Conservation (phyloP, 768 basidiomycete genomes). For the Kwoniella europaea region DNA sequence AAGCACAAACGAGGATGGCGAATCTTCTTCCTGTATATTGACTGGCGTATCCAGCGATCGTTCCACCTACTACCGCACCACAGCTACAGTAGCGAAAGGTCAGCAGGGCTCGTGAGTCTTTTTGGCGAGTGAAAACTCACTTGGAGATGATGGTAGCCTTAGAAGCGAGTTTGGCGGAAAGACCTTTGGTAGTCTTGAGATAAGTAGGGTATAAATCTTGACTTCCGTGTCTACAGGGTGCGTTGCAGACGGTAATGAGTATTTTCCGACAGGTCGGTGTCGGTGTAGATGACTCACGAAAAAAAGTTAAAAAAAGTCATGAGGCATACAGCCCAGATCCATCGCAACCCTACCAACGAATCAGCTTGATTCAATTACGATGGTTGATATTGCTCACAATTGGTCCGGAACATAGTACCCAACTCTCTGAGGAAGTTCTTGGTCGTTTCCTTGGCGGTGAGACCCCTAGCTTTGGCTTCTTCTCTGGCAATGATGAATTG, state of each 20-base stretch:
- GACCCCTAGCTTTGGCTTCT: slow-evolving; percentile 62
- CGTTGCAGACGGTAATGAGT: no score
- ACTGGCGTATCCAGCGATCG: slow-evolving; percentile 71
- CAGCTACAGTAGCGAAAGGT: neutral
- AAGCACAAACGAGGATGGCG: slow-evolving; percentile 48
- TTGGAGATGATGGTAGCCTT: slow-evolving; percentile 79
- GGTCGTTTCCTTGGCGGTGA: slow-evolving; percentile 64
- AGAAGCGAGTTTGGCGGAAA: slow-evolving; percentile 67
- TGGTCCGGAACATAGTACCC: slow-evolving; percentile 74
- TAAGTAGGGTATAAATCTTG: slow-evolving; percentile 70
- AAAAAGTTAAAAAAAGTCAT: slow-evolving; percentile 64
- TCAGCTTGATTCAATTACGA: neutral
- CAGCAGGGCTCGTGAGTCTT: neutral
- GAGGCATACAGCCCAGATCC: slow-evolving; percentile 80
- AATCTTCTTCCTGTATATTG: slow-evolving; percentile 83
- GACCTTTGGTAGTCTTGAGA: slow-evolving; percentile 68
- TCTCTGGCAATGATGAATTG: slow-evolving; percentile 68
- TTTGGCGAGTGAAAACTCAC: neutral
- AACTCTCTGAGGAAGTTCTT: slow-evolving; percentile 75
- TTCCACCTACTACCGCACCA: slow-evolving; percentile 62
- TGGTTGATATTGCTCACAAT: slow-evolving; percentile 60
- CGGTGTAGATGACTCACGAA: slow-evolving; percentile 7
- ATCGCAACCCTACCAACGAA: slow-evolving; percentile 64
- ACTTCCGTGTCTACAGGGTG: slow-evolving; percentile 62
- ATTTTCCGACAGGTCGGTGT: no score